These are phyloP conservation scores for Sordaria brevicollis DNA, from an alignment of 495 filamentous ascomycete species.

Conservation along the genomic window DNA sequence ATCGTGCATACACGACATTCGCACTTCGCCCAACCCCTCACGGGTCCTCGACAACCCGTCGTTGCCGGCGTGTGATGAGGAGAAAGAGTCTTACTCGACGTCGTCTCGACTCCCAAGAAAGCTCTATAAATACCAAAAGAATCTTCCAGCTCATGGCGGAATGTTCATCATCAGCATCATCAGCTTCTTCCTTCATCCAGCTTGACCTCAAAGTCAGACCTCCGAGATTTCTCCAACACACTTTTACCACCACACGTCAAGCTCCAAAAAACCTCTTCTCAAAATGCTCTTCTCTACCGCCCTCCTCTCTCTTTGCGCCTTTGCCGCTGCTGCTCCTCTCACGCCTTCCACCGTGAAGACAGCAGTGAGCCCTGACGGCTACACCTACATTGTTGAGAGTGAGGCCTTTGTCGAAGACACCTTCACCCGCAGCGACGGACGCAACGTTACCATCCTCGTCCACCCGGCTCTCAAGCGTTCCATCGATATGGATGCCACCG, in stretches of 20 bases:
- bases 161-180: neutral
- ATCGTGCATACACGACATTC: neutral
- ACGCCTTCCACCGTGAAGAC: neutral
- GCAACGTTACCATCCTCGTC: neutral
- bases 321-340: neutral
- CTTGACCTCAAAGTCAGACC: neutral
- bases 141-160: neutral
- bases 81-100: neutral
- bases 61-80: neutral
- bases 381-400: neutral
- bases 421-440: neutral
- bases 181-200: neutral
- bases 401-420: neutral
- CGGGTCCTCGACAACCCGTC: neutral
- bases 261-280: neutral
- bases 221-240: neutral
- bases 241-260: neutral
- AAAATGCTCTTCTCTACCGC: neutral
- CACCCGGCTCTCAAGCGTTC: neutral
- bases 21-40: neutral
- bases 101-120: neutral
- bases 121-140: neutral
- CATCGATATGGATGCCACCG: neutral
- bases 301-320: neutral
- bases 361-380: neutral